These are phyloP conservation scores for Trichophyton verrucosum DNA, from an alignment of 2,329 filamentous ascomycete genomes.

Conservation along the genomic window DNA sequence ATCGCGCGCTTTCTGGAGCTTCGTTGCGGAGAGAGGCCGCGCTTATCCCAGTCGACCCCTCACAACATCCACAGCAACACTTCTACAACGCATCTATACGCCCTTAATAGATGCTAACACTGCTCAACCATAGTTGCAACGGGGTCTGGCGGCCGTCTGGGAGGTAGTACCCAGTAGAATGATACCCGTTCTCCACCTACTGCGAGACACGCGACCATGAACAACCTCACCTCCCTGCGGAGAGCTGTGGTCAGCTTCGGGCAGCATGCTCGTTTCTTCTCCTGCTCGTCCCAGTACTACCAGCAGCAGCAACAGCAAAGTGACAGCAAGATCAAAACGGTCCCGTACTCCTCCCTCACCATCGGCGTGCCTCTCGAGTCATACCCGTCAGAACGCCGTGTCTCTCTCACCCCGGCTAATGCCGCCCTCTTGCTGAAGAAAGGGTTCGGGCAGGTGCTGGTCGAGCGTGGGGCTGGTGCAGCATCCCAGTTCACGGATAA, in stretches of 20 bases:
- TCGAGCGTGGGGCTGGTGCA: conserved; percentile 69
- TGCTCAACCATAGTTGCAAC: too few relatives aligned
- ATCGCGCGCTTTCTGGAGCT: neutral
- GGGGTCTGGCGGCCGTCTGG: neutral
- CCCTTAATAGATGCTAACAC: neutral
- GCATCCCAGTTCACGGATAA: conserved; percentile 65
- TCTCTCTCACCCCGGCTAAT: conserved; percentile 75
- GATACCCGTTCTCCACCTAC: neutral
- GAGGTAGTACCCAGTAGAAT: neutral
- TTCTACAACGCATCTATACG: neutral
- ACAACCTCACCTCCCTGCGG: conserved; percentile 6
- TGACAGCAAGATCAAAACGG: conserved; percentile 13
- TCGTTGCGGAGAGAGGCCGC: neutral
- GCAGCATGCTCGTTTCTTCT: conserved; percentile 9
- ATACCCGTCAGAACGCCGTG: conserved; percentile 66
- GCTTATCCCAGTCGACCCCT: conserved; percentile 6
- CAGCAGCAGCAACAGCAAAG: conserved; percentile 6
- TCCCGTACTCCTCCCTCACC: conserved; percentile 58
- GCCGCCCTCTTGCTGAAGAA: conserved; percentile 73
- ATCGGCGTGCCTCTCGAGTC: conserved; percentile 71
- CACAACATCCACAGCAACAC: neutral
- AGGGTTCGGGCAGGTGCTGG: conserved; percentile 62
- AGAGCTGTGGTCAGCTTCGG: conserved; percentile 6
- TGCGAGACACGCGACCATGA: conserved; percentile 7
- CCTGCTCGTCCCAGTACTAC: conserved; percentile 6